Percentiles rank a stretch among this genome's conserved stretches.
phyloP scores from a whole-genome alignment of 768 basidiomycete genomes.

The Mrakia blollopis region DNA sequence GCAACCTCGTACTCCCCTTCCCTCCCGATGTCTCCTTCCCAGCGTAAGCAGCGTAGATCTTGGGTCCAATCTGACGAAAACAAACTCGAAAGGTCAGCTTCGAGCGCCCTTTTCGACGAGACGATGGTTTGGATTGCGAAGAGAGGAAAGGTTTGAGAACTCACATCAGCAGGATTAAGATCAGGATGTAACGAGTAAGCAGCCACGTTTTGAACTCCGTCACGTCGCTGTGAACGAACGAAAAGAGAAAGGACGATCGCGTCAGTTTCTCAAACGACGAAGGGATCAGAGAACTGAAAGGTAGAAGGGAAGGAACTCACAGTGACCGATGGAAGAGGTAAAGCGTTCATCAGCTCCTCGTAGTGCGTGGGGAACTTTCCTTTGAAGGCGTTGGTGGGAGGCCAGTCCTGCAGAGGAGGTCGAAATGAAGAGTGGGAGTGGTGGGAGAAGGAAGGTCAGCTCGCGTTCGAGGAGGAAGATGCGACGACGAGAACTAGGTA shows the following conservation, averaged over 20 bases:
- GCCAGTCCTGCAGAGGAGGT: background rate
- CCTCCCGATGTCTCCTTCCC: slow-evolving; percentile 55
- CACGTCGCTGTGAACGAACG: slow-evolving; percentile 52
- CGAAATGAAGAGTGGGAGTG: background rate
- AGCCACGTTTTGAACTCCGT: slow-evolving; percentile 81
- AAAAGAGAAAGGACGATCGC: background rate
- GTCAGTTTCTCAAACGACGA: background rate
- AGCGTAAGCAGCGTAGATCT: slow-evolving; percentile 82
- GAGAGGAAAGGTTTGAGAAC: slow-evolving; percentile 27
- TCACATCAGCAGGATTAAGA: slow-evolving; percentile 29
- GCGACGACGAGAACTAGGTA: background rate
- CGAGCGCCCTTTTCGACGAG: too few relatives aligned
- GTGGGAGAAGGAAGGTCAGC: background rate
- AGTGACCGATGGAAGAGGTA: background rate
- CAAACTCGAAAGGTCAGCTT: background rate
- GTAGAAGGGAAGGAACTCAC: background rate
- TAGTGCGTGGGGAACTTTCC: background rate
- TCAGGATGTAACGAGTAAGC: slow-evolving; percentile 76
- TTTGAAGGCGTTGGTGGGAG: background rate
- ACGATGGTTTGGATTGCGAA: background rate
- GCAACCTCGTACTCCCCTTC: slow-evolving; percentile 79
- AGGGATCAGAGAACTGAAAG: background rate
- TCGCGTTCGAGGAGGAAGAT: background rate
- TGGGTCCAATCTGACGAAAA: slow-evolving; percentile 59
- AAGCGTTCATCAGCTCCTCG: background rate